Evolutionary conservation across 2,329 filamentous ascomycete genomes (phyloP), one percentile per base, ranked within the genome.

Genomic region (Apiospora aurea): DNA sequence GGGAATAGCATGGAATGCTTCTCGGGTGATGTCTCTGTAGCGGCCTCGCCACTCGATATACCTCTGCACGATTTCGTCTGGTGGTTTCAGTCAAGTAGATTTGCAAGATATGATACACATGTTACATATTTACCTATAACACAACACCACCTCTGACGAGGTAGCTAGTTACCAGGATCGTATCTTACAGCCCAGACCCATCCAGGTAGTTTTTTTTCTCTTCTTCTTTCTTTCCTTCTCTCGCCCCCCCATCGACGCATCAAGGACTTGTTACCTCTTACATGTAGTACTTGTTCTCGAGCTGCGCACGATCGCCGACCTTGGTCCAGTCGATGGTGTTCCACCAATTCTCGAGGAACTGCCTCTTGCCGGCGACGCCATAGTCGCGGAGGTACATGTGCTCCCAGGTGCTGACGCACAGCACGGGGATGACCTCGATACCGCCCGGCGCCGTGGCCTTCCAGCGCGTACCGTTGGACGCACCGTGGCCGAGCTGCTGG

Each of bases 361-460:
- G 83, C 70, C 87, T 85, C 90, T 98, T 99, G 69, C 94, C 94
- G 64, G 86, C 87, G 43, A 91, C 80, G 69, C 89, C 89, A 82
- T 93, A 98, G 81, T 98, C 95, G 71, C 89, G 88, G 81, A 98
- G 84, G 90, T 93, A 99, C 11, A 93, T 92, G 83, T 98, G 96
- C 86, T 98, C 92, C 96, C 96, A 99, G 6, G 95, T 97, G 84
- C 95, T 98, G 73, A 98, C 88, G 81, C 96, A 98, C 77, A 99
- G 85, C 73, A 98, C 86, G 16, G 96, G 95, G 71, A 90, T 86
- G 46, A 95, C 82, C 68, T 92, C 88, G 75, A 90, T 87, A 72
- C 91, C 92, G 51, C 92, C 93, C 1, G 92, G 91, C 6, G 90
- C 87, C 72, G 81, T 82, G 18, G 79, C 75, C 73, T 76, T 79